Base-by-base conservation (phyloP, 2,329 filamentous ascomycete species). In the Colletotrichum eleusines region DNA sequence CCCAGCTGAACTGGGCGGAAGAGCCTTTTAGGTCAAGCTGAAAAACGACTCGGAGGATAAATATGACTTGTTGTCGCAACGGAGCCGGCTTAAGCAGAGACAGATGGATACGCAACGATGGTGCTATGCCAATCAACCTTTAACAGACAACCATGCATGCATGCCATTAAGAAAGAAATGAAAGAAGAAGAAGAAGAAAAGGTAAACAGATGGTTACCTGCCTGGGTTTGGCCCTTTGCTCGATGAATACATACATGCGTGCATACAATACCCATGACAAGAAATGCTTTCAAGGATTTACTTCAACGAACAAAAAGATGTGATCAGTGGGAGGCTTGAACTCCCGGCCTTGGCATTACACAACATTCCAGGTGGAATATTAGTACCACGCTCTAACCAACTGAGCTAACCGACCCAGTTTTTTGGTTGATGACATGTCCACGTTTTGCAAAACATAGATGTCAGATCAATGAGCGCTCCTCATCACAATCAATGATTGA, bases 401-500 rank as follows among this genome's bases (percentile, higher is more conserved):
- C 55, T 66, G 63, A 66, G 63, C 63, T 66, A 66, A 66, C 63
- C 63, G 63, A 66, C 63, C 63, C 14, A 5, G 3, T 66, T 59
- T 2, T 14, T 26, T 44, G 18, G 7, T 42, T n/a, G n/a, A 20
- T 20, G 2, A 16, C 40, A 33, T 33, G 4, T 7, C 40, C 40
- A 16, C 12, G 12, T 9, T 16, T 16, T 40, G 9, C 9, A 12
- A 4, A 33, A 38, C 35, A 38, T 8, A 12, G 9, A 38, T 12
- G 9, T 12, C 3, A 38, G 2, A 8, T 3, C 12, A 11, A 12
- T 40, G 38, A 8, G 4, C 9, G 6, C 18, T 6, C 31, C 28
- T 12, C 18, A 16, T 35, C 20, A 4, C 9, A 11, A n/a, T n/a
- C 14, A 9, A 18, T 18, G 14, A 3, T 18, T 6, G 0, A 8